Conservation (phyloP, 2,329 filamentous ascomycete species). For the Colletotrichum shisoi region DNA sequence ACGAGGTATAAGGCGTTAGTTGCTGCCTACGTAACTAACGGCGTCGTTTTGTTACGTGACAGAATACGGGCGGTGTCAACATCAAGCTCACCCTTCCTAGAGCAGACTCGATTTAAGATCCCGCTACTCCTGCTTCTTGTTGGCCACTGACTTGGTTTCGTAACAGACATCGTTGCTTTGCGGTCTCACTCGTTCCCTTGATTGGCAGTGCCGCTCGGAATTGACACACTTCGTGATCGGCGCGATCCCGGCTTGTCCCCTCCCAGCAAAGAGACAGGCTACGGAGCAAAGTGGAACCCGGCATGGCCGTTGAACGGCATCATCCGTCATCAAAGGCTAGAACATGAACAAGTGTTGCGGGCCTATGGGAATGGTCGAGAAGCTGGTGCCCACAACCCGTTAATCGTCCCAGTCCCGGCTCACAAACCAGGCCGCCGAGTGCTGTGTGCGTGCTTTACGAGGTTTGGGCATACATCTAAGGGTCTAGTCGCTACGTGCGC, state of each 20-base stretch:
- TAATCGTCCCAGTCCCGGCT: neutral
- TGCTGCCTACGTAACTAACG: too few relatives aligned
- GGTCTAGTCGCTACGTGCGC: neutral
- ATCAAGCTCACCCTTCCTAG: neutral
- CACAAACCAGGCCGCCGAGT: too few relatives aligned
- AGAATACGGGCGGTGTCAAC: neutral
- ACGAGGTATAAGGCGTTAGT: too few relatives aligned
- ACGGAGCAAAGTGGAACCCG: neutral
- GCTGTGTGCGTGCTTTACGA: neutral
- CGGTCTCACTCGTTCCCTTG: neutral
- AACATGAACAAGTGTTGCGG: neutral
- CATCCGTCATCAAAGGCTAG: neutral
- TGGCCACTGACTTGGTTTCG: neutral
- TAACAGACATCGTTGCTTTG: neutral
- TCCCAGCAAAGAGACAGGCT: neutral
- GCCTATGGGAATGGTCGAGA: neutral
- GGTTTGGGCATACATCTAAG: neutral
- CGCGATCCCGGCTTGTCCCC: neutral
- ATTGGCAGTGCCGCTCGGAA: neutral
- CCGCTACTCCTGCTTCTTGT: neutral
- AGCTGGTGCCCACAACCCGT: neutral
- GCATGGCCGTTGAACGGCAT: neutral
- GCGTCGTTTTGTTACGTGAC: too few relatives aligned
- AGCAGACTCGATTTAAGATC: neutral
- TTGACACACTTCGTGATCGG: neutral